Percentiles rank a stretch among this genome's conserved stretches.
Evolutionary conservation across 2,329 filamentous ascomycete species (phyloP).

Genomic region (Tolypocladium ovalisporum): DNA sequence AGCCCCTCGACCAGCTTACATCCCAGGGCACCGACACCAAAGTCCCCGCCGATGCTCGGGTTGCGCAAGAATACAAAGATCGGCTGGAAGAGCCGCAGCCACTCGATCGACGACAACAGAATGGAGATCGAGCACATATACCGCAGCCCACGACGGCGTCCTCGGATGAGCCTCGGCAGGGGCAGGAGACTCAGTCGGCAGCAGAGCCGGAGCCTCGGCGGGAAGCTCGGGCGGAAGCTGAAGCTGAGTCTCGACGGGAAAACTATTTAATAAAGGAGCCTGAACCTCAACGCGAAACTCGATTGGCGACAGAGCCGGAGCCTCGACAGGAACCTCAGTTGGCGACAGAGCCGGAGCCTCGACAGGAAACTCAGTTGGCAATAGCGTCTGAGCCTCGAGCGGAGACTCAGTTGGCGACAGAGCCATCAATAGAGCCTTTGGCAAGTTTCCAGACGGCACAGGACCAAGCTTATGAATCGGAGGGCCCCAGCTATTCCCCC

Average conservation of each 20-base stretch:
- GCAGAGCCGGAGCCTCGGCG: too few relatives aligned
- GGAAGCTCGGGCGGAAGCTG: too few relatives aligned
- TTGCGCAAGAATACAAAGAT: neutral
- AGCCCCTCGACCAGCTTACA: neutral
- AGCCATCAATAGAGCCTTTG: neutral
- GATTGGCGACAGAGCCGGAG: too few relatives aligned
- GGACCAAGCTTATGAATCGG: neutral
- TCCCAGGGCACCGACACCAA: neutral
- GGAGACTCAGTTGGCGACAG: neutral
- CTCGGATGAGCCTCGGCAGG: neutral
- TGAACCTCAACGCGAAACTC: too few relatives aligned
- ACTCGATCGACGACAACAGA: neutral
- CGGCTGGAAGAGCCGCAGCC: neutral
- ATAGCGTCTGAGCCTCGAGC: neutral
- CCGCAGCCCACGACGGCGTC: neutral
- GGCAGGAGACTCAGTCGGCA: neutral
- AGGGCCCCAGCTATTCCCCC: neutral
- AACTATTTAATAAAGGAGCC: too few relatives aligned
- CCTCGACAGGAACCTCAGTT: too few relatives aligned
- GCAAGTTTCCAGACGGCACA: neutral
- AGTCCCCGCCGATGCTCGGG: neutral
- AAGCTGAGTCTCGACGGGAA: too few relatives aligned
- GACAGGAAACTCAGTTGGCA: too few relatives aligned
- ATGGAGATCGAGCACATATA: neutral
- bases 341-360: too few relatives aligned